phyloP scores from a whole-genome alignment of 164 flowering plant genomes.

The Sedum album region DNA sequence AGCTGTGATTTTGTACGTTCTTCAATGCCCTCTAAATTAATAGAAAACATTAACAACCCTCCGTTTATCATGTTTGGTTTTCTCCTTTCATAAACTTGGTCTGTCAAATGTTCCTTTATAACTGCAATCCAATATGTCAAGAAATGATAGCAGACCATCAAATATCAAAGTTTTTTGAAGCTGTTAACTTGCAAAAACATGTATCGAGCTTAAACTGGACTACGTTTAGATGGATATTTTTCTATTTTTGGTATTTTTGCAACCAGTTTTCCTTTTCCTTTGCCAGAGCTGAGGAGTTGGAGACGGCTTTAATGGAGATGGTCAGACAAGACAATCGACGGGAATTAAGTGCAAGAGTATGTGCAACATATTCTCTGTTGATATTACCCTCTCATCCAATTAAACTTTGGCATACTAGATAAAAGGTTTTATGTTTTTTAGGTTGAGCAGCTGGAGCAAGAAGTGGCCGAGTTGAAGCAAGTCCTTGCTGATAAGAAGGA shows the following conservation, averaged over 20 bases:
- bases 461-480: constrained; percentile 27
- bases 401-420: not conserved
- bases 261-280: constrained; percentile 11
- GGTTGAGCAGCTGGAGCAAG: constrained; percentile 41
- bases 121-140: not conserved
- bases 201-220: not conserved
- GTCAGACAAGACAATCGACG: constrained; percentile 79
- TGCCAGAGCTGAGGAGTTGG: constrained; percentile 87
- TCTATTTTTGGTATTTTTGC: not conserved
- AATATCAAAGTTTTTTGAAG: not conserved
- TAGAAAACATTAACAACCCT: not conserved
- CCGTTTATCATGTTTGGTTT: not conserved
- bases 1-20: not conserved
- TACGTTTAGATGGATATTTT: not conserved
- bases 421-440: constrained; percentile 14
- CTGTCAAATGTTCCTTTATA: not conserved
- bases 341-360: constrained; percentile 76
- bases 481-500: constrained; percentile 32
- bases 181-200: not conserved
- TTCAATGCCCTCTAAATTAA: not conserved
- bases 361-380: not conserved
- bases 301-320: constrained; percentile 91
- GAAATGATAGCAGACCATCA: not conserved
- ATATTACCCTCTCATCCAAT: not conserved
- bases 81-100: not conserved